Conservation (phyloP, 176 grass and related monocot genomes). For the Oryza meridionalis region DNA sequence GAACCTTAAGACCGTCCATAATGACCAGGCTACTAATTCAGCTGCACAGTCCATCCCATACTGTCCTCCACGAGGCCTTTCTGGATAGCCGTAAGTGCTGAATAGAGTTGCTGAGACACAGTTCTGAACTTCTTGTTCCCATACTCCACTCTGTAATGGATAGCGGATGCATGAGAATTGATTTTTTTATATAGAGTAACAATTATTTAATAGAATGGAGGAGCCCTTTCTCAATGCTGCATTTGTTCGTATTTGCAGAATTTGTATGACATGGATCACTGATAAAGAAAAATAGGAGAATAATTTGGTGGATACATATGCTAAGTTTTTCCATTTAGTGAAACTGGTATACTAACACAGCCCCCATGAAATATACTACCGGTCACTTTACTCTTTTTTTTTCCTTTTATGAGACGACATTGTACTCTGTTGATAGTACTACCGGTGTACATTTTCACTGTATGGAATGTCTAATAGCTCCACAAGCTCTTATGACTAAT, state of each 20-base stretch:
- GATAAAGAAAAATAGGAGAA: not conserved
- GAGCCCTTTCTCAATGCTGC: not conserved
- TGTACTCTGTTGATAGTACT: not conserved
- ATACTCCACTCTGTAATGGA: conserved; percentile 70
- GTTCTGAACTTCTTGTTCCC: conserved; percentile 61
- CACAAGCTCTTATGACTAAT: not conserved
- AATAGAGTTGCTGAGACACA: conserved; percentile 77
- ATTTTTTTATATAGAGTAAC: not conserved
- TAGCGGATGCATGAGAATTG: conserved; percentile 24
- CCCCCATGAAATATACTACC: not conserved
- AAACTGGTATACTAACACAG: conserved; percentile 6
- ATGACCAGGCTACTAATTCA: conserved; percentile 46
- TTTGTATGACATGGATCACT: not conserved
- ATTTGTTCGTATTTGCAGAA: not conserved
- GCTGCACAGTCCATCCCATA: conserved; percentile 68
- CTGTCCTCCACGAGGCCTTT: conserved; percentile 78
- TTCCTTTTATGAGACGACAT: not conserved
- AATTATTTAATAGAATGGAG: conserved; percentile 7
- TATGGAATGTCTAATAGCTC: not conserved
- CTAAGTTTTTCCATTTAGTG: conserved; percentile 5
- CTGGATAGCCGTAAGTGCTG: conserved; percentile 63
- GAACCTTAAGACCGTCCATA: not conserved
- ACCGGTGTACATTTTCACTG: not conserved
- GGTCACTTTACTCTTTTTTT: not conserved
- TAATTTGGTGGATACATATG: not conserved